Base-by-base conservation (phyloP, 2,329 filamentous ascomycete genomes). In the Cladophialophora chaetospira region DNA sequence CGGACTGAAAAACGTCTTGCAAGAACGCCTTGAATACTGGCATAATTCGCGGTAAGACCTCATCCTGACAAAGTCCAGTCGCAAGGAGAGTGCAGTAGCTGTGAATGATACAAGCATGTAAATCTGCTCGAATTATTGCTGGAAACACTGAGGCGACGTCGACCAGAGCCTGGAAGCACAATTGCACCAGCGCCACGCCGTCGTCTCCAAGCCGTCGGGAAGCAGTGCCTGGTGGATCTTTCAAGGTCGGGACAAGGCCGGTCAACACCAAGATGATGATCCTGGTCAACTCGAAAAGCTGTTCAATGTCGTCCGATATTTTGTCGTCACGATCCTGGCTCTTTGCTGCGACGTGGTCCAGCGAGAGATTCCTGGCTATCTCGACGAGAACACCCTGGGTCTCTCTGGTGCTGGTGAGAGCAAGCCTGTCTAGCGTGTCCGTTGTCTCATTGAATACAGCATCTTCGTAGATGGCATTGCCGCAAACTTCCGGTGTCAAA, bases 361-460 rank as follows among this genome's bases (percentile, higher is more conserved):
- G 82, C 66, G 93, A 97, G 13, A 99, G 78, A 46, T 91, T 92
- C 53, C 92, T 84, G 0, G 92, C 92, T 66, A 97, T 97, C 66
- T 96, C 89, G 6, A 99, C 91, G 68, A 99, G 96, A 25, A 96
- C 90, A 0, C 84, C 83, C 72, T 99, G 94, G 17, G 97, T 89
- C 60, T 91, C 87, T 23, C 94, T 80, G 0, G 88, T 89, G 70
- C 97, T 93, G 0, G 93, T 99, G 57, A 99, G 81, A 3, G 95
- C 91, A 33, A 99, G 83, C 5, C 94, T 86, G 72, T 97, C 93
- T 3, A 99, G 82, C 51, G 96, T 83, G 67, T 99, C 94, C 86
- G 97, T 96, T 0, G 92, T 96, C 75, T 99, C 94, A 0, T 91
- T 89, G 71, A 99, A 99, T 43, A 99, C 89, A 5, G 92, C 90